Evolutionary conservation across 176 grass and related monocot genomes (phyloP), one percentile per base, ranked within the genome.

Genomic region (Chrysopogon serrulatus): DNA sequence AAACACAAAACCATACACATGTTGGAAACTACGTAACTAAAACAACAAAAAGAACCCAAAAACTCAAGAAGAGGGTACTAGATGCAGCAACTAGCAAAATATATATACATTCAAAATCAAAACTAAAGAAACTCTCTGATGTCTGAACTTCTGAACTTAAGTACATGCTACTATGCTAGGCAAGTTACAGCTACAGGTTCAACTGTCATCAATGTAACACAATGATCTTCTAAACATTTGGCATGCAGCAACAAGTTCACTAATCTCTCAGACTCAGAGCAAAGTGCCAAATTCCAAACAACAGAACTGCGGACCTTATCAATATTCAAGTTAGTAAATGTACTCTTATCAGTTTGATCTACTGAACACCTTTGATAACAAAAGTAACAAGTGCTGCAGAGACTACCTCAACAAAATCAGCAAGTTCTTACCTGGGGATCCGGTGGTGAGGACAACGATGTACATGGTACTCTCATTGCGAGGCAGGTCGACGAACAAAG

Each of bases 401-500:
- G 18, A 10, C 5, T 49, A 34, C 71, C 18, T 16, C 1, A 33
- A n/a, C n/a, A 23, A 43, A 12, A 9, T 14, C 19, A 73, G 48
- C 1, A 19, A 4, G 26, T 26, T 48, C 70, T 32, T 42, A 73
- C 70, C 70, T 73, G 6, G 3, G 1, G 70, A 32, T 1, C 17
- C 17, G 9, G 8, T 21, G 43, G 27, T 73, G 27, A 73, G 2
- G 71, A 49, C 66, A 18, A 64, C 11, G 34, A 86, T 49, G 27
- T 36, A 23, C 40, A 78, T 44, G 8, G 28, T 18, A 26, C 4
- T 5, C 2, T 40, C 30, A 16, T n/a, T 1, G 21, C 14, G 11
- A 56, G 83, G 83, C 30, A 85, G 65, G 53, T 85, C 39, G 49
- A 35, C 18, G 49, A 71, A 21, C 15, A 86, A 66, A 71, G 76